phyloP scores from a whole-genome alignment of 2,329 filamentous ascomycete species.

The Phialocephala sp. region DNA sequence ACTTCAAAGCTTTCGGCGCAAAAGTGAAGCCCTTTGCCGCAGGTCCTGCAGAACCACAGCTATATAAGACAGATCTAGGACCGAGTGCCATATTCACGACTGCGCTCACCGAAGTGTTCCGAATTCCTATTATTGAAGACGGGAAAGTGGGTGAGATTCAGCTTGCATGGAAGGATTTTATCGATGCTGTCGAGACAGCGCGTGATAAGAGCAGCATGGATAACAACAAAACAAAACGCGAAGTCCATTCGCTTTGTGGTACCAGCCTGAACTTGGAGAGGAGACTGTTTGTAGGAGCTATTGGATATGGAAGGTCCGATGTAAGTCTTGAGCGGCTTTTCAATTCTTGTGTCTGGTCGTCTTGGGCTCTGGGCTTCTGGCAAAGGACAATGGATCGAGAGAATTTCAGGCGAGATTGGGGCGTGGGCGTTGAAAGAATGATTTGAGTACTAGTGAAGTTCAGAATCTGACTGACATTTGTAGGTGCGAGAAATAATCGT shows the following conservation, averaged over 20 bases:
- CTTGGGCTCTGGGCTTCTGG: too few relatives aligned
- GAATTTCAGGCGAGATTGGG: too few relatives aligned
- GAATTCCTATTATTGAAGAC: conserved; percentile 15
- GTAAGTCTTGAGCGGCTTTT: conserved; percentile 17
- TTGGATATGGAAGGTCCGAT: conserved; percentile 21
- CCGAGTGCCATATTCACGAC: conserved; percentile 9
- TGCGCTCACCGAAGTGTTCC: conserved; percentile 25
- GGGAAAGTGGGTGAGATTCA: not conserved
- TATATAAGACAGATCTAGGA: conserved; percentile 23
- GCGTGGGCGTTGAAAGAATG: too few relatives aligned
- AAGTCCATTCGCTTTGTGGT: conserved; percentile 13
- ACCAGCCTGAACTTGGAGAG: conserved; percentile 24
- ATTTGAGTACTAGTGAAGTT: too few relatives aligned
- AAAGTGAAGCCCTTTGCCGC: conserved; percentile 1
- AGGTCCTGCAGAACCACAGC: conserved; percentile 18
- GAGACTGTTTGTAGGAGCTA: conserved; percentile 19
- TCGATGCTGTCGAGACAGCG: not conserved
- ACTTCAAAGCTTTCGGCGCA: conserved; percentile 13
- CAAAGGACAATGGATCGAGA: too few relatives aligned
- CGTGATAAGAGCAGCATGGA: too few relatives aligned
- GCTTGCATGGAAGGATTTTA: conserved; percentile 18
- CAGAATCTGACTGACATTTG: not conserved
- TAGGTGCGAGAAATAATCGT: not conserved
- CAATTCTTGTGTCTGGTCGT: not conserved
- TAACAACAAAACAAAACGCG: not conserved